These are phyloP conservation scores for Capsicum chinense DNA, from an alignment of 257 asterid genomes.

Conservation along the genomic window DNA sequence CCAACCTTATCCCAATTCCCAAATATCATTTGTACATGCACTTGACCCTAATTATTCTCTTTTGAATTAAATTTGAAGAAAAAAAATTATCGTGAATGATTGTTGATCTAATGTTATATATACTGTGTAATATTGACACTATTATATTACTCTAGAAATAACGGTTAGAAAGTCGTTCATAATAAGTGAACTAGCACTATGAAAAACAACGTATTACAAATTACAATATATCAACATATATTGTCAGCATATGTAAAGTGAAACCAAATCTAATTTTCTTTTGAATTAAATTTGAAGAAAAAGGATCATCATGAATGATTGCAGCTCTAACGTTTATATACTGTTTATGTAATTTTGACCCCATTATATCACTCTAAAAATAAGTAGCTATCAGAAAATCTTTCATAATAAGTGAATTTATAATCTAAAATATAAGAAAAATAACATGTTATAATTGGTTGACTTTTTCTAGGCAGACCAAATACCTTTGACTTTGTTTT, in stretches of 20 bases:
- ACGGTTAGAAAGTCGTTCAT: neutral
- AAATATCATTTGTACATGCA: neutral
- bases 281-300: neutral
- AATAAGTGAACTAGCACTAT: neutral
- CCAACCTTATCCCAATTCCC: neutral
- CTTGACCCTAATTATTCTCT: neutral
- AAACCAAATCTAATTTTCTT: conserved; percentile 40
- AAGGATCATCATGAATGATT: neutral
- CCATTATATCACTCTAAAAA: conserved; percentile 20
- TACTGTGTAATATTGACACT: no score
- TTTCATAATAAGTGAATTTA: no score
- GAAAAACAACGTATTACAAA: neutral
- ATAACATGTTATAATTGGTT: conserved; percentile 16
- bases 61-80: neutral
- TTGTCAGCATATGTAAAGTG: neutral
- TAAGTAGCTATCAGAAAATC: neutral
- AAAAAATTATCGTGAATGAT: neutral
- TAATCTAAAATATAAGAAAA: neutral
- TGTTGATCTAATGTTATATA: neutral
- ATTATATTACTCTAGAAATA: conserved; percentile 22
- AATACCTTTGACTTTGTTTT: conserved; percentile 33
- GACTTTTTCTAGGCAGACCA: conserved; percentile 20
- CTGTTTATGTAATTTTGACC: neutral
- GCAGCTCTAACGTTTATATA: neutral
- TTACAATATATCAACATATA: neutral